These are phyloP conservation scores for Ogataea minuta DNA, from an alignment of 805 yeast genomes.

Conservation along the genomic window DNA sequence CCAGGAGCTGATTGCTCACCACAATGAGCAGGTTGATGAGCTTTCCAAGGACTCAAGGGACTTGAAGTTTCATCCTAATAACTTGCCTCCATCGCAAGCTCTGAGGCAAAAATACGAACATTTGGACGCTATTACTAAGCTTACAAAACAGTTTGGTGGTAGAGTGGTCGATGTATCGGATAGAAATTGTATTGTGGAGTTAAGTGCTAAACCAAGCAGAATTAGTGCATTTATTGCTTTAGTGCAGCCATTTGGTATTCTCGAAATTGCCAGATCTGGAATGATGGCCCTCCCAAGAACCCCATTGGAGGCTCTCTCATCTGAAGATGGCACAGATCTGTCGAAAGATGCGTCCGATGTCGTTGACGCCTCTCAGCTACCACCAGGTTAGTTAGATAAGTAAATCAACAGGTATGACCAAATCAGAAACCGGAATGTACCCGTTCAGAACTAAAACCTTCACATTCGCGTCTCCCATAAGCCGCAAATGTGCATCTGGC, in stretches of 20 bases:
- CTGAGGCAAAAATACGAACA: conserved; percentile 92
- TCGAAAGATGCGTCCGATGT: conserved; percentile 59
- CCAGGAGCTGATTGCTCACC: conserved; percentile 89
- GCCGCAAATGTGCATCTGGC: conserved; percentile 32
- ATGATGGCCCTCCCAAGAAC: conserved; percentile 99
- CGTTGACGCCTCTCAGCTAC: conserved; percentile 86
- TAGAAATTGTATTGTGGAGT: conserved; percentile 90
- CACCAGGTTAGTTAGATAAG: conserved; percentile 72
- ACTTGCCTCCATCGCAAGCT: conserved; percentile 86
- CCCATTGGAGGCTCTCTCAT: conserved; percentile 58
- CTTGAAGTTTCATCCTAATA: conserved; percentile 76
- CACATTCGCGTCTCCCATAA: conserved; percentile 36
- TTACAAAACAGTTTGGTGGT: conserved; percentile 89
- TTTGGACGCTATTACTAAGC: conserved; percentile 75
- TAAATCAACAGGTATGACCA: conserved; percentile 33
- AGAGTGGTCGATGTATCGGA: conserved; percentile 88
- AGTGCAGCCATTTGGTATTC: conserved; percentile 92
- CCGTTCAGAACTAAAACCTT: conserved; percentile 34
- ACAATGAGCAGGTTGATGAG: conserved; percentile 48
- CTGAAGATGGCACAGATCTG: conserved; percentile 48
- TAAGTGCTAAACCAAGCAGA: conserved; percentile 90
- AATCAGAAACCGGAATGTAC: conserved; percentile 31
- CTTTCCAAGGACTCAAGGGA: conserved; percentile 42
- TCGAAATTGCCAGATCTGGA: conserved; percentile 96
- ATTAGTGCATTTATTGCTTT: conserved; percentile 82